Percentiles rank a stretch among this genome's conserved stretches.
phyloP scores from a whole-genome alignment of 106 monocot genomes.

The Platanthera guangdongensis region DNA sequence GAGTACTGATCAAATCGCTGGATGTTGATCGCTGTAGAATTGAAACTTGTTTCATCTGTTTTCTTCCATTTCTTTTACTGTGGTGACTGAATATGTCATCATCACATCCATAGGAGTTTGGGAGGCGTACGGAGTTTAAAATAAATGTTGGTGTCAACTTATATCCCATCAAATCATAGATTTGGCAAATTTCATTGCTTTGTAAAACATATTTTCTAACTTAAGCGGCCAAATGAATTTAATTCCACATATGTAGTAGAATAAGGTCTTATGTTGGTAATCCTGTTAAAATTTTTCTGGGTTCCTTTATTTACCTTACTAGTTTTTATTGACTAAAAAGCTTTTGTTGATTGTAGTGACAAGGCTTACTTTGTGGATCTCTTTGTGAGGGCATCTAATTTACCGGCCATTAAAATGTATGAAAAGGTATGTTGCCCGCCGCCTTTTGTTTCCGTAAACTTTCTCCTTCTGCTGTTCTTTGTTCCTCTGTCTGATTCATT shows the following conservation, averaged over 20 bases:
- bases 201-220: no score
- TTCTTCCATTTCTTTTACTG: no score
- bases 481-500: no score
- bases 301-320: neutral
- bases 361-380: slow-evolving; percentile 99
- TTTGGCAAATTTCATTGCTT: no score
- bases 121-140: no score
- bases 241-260: neutral
- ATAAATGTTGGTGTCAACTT: no score
- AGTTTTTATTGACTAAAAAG: neutral
- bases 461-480: no score
- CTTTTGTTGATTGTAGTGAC: slow-evolving; percentile 42
- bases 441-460: neutral
- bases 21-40: neutral
- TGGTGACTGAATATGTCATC: no score
- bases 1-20: neutral
- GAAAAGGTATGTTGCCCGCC: slow-evolving; percentile 55
- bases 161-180: no score
- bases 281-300: neutral
- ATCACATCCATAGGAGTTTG: no score
- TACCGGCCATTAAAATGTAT: slow-evolving; percentile 94
- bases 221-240: no score
- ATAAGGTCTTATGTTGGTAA: neutral
- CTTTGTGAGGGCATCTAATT: slow-evolving; percentile 93
- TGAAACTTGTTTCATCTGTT: neutral